A percentile compares a stretch with the other conserved stretches of the same genome.
phyloP scores from a whole-genome alignment of 1,284 basidiomycete species.

The Fomitopsis pinicola region DNA sequence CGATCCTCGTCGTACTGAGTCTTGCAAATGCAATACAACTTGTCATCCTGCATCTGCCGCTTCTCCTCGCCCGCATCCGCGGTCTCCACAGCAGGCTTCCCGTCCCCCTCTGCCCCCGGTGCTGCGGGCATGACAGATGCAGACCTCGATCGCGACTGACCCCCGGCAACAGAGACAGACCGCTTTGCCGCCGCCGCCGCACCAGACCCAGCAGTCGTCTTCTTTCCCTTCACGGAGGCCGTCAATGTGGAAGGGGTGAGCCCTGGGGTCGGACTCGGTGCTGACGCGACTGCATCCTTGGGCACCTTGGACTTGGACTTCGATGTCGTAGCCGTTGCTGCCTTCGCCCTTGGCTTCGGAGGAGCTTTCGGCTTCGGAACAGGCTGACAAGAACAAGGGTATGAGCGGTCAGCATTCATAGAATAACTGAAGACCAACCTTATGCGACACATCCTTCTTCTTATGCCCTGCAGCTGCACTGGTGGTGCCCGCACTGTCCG shows the following conservation, averaged over 20 bases:
- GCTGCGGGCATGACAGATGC: constrained; percentile 56
- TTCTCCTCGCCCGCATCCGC: constrained; percentile 53
- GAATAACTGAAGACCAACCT: constrained; percentile 33
- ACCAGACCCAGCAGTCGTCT: constrained; percentile 16
- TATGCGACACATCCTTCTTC: constrained; percentile 43
- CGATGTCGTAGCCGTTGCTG: constrained; percentile 2
- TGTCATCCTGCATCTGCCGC: constrained; percentile 62
- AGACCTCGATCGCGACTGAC: constrained; percentile 58
- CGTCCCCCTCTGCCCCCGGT: constrained; percentile 32
- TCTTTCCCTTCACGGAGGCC: constrained; percentile 24
- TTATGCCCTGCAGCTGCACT: constrained; percentile 21
- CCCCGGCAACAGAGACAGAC: constrained; percentile 22
- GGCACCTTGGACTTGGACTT: constrained; percentile 8
- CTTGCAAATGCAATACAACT: constrained; percentile 81
- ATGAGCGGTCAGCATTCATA: neutral
- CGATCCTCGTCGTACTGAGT: constrained; percentile 77
- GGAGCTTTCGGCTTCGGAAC: constrained; percentile 33
- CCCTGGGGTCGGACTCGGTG: constrained; percentile 8
- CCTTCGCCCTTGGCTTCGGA: constrained; percentile 31
- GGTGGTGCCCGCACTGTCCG: constrained; percentile 17
- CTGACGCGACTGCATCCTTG: constrained; percentile 17
- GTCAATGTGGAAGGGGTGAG: constrained; percentile 17
- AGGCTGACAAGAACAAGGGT: constrained; percentile 27
- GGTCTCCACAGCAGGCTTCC: constrained; percentile 32
- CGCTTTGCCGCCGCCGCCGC: constrained; percentile 23